These are phyloP conservation scores for Pleurotus pulmonarius DNA, from an alignment of 768 basidiomycete genomes.

Conservation along the genomic window DNA sequence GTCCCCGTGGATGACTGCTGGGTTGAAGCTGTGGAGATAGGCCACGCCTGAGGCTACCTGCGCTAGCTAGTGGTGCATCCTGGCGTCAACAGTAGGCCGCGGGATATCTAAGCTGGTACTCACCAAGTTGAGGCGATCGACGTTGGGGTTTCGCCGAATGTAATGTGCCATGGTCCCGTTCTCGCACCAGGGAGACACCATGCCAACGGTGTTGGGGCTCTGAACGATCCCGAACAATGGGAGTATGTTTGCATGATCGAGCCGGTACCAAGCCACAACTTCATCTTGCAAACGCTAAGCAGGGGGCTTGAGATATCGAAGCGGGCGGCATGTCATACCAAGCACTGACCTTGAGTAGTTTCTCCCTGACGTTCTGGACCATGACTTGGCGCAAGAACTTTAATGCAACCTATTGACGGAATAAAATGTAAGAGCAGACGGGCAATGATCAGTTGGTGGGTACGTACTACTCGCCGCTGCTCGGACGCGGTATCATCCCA, in stretches of 20 bases:
- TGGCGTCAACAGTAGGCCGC: background rate
- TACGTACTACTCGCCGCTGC: constrained; percentile 28
- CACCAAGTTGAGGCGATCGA: constrained; percentile 46
- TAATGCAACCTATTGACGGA: constrained; percentile 42
- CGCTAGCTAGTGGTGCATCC: constrained; percentile 31
- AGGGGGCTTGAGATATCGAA: background rate
- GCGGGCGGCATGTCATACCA: background rate
- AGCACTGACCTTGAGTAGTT: constrained; percentile 41
- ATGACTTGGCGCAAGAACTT: constrained; percentile 53
- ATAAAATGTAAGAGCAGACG: background rate
- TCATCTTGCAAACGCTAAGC: constrained; percentile 53
- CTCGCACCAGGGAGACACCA: constrained; percentile 64
- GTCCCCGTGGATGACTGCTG: constrained; percentile 57
- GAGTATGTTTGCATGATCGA: constrained; percentile 53
- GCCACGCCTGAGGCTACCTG: constrained; percentile 55
- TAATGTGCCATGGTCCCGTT: constrained; percentile 55
- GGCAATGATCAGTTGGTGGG: background rate
- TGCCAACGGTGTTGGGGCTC: constrained; percentile 46
- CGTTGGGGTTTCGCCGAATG: constrained; percentile 35
- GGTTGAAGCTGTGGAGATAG: constrained; percentile 54
- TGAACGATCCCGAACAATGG: constrained; percentile 54
- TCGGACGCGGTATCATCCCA: constrained; percentile 48
- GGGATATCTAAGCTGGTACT: constrained; percentile 12
- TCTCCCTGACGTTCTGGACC: constrained; percentile 47
- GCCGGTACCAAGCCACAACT: constrained; percentile 52